phyloP scores from a whole-genome alignment of 768 basidiomycete species.

The Calvatia gigantea region DNA sequence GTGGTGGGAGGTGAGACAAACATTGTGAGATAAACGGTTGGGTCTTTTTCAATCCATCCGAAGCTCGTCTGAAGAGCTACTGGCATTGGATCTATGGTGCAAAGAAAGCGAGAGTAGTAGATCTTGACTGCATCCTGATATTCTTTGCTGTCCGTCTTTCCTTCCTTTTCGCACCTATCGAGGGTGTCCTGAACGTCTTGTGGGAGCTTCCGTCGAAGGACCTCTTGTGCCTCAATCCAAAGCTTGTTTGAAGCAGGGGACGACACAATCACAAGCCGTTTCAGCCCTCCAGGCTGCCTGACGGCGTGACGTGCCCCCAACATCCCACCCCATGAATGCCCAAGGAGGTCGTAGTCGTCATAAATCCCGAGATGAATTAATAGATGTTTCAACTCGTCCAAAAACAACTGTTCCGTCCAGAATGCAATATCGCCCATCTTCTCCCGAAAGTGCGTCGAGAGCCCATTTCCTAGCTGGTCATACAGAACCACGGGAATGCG shows the following conservation, averaged over 20 bases:
- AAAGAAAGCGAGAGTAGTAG: conserved; percentile 42
- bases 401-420: conserved; percentile 48
- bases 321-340: conserved; percentile 55
- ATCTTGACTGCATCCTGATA: conserved; percentile 39
- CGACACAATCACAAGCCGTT: conserved; percentile 41
- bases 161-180: conserved; percentile 42
- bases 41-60: conserved; percentile 34
- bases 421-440: conserved; percentile 39
- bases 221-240: conserved; percentile 26
- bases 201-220: conserved; percentile 27
- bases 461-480: conserved; percentile 54
- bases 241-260: conserved; percentile 42
- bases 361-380: conserved; percentile 40
- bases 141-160: conserved; percentile 38
- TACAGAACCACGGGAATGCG: conserved; percentile 49
- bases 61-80: conserved; percentile 30
- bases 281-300: conserved; percentile 41
- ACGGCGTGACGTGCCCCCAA: conserved; percentile 34
- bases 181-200: conserved; percentile 34
- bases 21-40: conserved; percentile 48
- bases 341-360: conserved; percentile 42
- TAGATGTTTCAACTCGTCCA: conserved; percentile 47
- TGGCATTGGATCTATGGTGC: conserved; percentile 43
- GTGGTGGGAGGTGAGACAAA: conserved; percentile 19
- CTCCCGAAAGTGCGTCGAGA: conserved; percentile 50